Evolutionary conservation across 2,329 filamentous ascomycete genomes (phyloP).

Genomic region (Escovopsis sp.): DNA sequence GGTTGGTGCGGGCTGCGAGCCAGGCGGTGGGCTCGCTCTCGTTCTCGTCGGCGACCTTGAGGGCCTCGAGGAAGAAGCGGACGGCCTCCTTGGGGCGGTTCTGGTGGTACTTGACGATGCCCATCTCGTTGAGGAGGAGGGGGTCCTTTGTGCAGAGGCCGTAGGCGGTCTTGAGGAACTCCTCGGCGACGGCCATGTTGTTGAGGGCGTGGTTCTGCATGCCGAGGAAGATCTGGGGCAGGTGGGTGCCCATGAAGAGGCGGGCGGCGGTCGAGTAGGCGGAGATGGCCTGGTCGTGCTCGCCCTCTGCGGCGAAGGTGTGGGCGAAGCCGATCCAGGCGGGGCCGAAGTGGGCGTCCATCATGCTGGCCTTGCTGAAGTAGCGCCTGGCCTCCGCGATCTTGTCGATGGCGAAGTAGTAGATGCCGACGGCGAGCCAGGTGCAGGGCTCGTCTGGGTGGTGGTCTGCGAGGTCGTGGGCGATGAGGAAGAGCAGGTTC

Average conservation of each 20-base stretch:
- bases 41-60: conserved; percentile 65
- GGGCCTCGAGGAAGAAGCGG: conserved; percentile 61
- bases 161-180: conserved; percentile 86
- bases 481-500: conserved; percentile 79
- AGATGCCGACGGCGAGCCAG: conserved; percentile 88
- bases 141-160: conserved; percentile 73
- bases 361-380: conserved; percentile 93
- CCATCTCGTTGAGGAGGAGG: conserved; percentile 85
- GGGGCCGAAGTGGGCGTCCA: conserved; percentile 93
- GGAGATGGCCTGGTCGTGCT: conserved; percentile 95
- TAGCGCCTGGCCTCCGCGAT: conserved; percentile 89
- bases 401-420: conserved; percentile 80
- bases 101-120: conserved; percentile 90
- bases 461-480: conserved; percentile 82
- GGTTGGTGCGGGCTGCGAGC: conserved; percentile 72
- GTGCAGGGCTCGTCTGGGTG: conserved; percentile 84
- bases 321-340: conserved; percentile 99
- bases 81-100: conserved; percentile 62
- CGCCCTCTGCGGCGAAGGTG: conserved; percentile 92
- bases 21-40: conserved; percentile 71
- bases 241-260: conserved; percentile 89
- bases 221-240: conserved; percentile 88
- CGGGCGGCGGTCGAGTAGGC: conserved; percentile 92
- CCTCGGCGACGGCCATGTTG: conserved; percentile 84
- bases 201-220: conserved; percentile 98